phyloP scores from a whole-genome alignment of 257 asterid species.

The Linaria vulgaris region DNA sequence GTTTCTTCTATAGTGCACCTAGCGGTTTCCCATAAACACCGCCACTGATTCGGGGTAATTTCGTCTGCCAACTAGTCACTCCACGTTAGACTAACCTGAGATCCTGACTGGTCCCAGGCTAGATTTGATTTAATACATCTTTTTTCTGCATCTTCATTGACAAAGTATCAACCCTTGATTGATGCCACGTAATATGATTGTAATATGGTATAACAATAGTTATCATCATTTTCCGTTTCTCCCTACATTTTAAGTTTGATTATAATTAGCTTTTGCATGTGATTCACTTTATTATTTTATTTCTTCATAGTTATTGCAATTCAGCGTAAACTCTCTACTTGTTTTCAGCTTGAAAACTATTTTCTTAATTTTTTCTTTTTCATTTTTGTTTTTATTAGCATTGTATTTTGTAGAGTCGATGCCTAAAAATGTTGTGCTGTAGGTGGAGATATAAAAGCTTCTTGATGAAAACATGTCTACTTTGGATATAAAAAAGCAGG shows the following conservation, averaged over 20 bases:
- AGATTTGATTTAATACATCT: too few species aligned
- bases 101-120: too few species aligned
- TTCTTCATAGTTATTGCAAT: too few species aligned
- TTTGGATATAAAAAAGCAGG: conserved; percentile 46
- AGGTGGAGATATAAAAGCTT: conserved; percentile 79
- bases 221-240: background rate
- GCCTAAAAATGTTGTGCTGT: conserved; percentile 19
- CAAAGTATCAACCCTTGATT: too few species aligned
- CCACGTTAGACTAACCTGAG: too few species aligned
- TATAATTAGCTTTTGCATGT: background rate
- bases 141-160: too few species aligned
- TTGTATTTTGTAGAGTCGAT: conserved; percentile 5
- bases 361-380: conserved; percentile 8
- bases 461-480: conserved; percentile 57
- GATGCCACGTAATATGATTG: too few species aligned
- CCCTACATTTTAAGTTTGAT: background rate
- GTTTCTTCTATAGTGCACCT: too few species aligned
- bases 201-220: background rate
- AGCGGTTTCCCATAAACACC: too few species aligned
- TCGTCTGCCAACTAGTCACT: too few species aligned
- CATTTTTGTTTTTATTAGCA: background rate
- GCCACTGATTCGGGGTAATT: too few species aligned
- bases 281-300: background rate
- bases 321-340: background rate
- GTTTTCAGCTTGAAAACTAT: background rate